Evolutionary conservation across 768 basidiomycete species (phyloP).

Genomic region (Kwoniella dendrophila): DNA sequence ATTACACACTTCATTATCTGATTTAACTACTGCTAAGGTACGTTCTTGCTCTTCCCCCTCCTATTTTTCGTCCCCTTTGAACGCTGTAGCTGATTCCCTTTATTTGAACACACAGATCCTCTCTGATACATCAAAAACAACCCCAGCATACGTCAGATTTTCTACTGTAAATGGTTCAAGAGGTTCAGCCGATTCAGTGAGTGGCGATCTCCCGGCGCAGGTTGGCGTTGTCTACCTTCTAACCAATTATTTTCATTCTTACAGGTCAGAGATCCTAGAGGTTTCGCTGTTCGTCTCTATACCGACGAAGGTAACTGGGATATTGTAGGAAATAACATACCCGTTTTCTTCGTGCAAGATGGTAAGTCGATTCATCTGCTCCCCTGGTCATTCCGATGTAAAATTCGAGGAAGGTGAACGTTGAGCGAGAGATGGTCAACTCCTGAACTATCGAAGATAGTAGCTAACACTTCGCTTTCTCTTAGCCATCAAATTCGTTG

Average conservation of each 20-base stretch:
- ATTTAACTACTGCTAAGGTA: constrained; percentile 67
- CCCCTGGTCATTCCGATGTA: background rate
- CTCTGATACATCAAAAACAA: constrained; percentile 71
- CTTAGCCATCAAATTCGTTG: constrained; percentile 83
- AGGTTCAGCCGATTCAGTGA: constrained; percentile 71
- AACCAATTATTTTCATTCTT: constrained; percentile 59
- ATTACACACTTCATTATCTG: constrained; percentile 69
- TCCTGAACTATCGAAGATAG: background rate
- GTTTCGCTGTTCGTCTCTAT: constrained; percentile 82
- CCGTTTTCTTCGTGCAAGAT: constrained; percentile 57
- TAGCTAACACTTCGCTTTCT: constrained; percentile 1
- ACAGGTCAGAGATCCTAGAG: constrained; percentile 76
- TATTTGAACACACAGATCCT: constrained; percentile 53
- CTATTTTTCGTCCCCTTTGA: background rate
- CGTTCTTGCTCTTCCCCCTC: background rate
- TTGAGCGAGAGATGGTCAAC: constrained; percentile 4
- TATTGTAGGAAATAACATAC: constrained; percentile 57
- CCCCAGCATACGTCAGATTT: constrained; percentile 80
- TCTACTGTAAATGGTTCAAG: constrained; percentile 76
- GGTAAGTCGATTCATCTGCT: background rate
- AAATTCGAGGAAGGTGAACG: background rate
- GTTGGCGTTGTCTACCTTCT: background rate
- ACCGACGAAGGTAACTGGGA: constrained; percentile 80
- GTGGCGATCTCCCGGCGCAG: background rate
- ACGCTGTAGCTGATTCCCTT: background rate